Conservation (phyloP, 768 basidiomycete species). For the Suillus fuscotomentosus region DNA sequence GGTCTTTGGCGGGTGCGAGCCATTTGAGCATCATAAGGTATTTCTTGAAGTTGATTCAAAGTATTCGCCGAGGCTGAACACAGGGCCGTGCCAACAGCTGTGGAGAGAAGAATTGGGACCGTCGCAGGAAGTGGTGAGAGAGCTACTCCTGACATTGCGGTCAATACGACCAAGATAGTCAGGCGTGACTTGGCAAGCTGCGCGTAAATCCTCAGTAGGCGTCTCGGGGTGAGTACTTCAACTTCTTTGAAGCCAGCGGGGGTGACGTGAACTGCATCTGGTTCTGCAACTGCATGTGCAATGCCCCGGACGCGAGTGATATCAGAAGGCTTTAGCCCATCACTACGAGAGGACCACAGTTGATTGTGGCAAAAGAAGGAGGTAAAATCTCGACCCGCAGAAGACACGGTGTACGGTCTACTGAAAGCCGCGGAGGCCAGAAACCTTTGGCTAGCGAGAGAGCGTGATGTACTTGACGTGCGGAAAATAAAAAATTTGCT, state of each 20-base stretch:
- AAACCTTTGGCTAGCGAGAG: slow-evolving; percentile 10
- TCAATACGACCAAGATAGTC: slow-evolving; percentile 80
- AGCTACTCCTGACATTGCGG: slow-evolving; percentile 90
- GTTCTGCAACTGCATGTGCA: slow-evolving; percentile 11
- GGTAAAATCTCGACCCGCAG: slow-evolving; percentile 30
- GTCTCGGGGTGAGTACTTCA: slow-evolving; percentile 45
- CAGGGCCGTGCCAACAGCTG: slow-evolving; percentile 85
- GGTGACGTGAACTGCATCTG: slow-evolving; percentile 11
- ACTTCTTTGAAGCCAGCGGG: slow-evolving; percentile 33
- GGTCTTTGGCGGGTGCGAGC: slow-evolving; percentile 85
- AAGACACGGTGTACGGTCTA: slow-evolving; percentile 25
- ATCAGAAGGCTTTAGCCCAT: background rate
- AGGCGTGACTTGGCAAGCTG: slow-evolving; percentile 86
- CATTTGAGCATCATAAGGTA: slow-evolving; percentile 97
- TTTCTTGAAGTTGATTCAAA: slow-evolving; percentile 91
- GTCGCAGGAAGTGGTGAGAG: slow-evolving; percentile 86
- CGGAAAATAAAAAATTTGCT: slow-evolving; percentile 14
- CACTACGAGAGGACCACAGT: slow-evolving; percentile 39
- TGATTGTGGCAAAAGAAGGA: slow-evolving; percentile 68
- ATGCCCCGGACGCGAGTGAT: slow-evolving; percentile 8
- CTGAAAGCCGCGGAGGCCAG: background rate
- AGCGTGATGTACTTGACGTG: slow-evolving; percentile 6
- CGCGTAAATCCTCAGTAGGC: slow-evolving; percentile 64
- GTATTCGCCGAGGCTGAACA: slow-evolving; percentile 94
- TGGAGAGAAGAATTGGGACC: slow-evolving; percentile 79